phyloP scores from a whole-genome alignment of 169 alveolate species.

The Plasmodium coatneyi region DNA sequence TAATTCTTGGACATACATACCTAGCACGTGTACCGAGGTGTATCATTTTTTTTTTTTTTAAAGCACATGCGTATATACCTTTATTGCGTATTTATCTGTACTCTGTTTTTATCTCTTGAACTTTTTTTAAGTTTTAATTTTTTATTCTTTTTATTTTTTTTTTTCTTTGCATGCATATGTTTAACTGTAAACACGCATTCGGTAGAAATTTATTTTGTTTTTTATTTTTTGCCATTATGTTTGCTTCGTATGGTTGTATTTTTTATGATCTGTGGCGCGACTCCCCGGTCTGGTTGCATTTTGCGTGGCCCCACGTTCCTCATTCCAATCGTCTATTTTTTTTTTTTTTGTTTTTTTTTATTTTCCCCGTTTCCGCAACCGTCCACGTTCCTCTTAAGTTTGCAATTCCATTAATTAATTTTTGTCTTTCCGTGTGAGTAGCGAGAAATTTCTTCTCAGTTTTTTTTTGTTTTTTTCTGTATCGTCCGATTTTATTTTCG shows the following conservation, averaged over 20 bases:
- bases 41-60: constrained; percentile 18
- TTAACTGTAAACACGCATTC: constrained; percentile 7
- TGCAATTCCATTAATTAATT: not conserved
- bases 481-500: not conserved
- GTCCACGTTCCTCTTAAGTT: not conserved
- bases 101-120: constrained; percentile 10
- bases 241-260: not conserved
- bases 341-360: not conserved
- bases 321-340: not conserved
- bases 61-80: not conserved
- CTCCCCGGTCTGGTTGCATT: not conserved
- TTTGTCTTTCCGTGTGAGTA: not conserved
- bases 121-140: too few species aligned
- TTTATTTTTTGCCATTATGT: not conserved
- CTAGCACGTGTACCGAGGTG: not conserved
- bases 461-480: constrained; percentile 19
- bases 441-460: constrained; percentile 12
- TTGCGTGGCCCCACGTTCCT: not conserved
- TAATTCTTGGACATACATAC: not conserved
- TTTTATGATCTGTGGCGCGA: not conserved
- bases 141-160: not conserved
- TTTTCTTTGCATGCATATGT: constrained; percentile 28
- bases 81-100: not conserved
- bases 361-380: not conserved
- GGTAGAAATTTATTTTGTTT: not conserved